Conservation (phyloP, 495 filamentous ascomycete species). For the Daldinia caldariorum region DNA sequence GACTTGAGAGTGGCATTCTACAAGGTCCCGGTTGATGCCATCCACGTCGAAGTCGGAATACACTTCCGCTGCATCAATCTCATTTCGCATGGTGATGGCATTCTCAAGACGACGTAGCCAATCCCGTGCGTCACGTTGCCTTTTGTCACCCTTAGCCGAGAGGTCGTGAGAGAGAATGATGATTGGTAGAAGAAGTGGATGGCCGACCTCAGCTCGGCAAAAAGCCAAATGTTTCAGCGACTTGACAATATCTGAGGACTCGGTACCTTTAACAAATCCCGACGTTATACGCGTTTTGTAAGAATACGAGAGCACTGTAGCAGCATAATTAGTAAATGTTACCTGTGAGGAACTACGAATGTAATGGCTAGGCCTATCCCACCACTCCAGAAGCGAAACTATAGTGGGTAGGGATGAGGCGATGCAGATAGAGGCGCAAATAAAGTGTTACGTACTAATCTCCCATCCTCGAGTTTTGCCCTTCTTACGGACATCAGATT, state of each 20-base stretch:
- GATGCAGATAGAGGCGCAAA: not conserved
- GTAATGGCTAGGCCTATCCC: not conserved
- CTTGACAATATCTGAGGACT: conserved; percentile 58
- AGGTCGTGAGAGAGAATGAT: conserved; percentile 65
- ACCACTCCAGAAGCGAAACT: not conserved
- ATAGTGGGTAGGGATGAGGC: not conserved
- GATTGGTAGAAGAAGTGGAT: conserved; percentile 64
- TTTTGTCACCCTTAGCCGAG: conserved; percentile 58
- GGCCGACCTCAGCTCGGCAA: conserved; percentile 57
- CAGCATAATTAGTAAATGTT: conserved; percentile 4
- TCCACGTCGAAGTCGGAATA: conserved; percentile 63
- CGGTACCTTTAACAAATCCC: conserved; percentile 64
- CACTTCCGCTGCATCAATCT: conserved; percentile 61
- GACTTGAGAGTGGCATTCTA: conserved; percentile 66
- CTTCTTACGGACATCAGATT: conserved; percentile 67
- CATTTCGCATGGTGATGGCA: conserved; percentile 65
- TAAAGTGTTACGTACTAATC: conserved; percentile 47
- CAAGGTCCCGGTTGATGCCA: conserved; percentile 64
- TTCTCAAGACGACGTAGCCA: conserved; percentile 66
- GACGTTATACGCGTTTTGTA: conserved; percentile 61
- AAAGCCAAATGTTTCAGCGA: conserved; percentile 57
- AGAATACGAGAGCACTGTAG: conserved; percentile 60
- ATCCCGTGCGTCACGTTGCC: conserved; percentile 64
- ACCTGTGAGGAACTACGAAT: not conserved
- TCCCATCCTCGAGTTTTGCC: conserved; percentile 67